These are phyloP conservation scores for Nitzschia sp. DNA, from an alignment of 108 stramenopile species.

Conservation along the genomic window DNA sequence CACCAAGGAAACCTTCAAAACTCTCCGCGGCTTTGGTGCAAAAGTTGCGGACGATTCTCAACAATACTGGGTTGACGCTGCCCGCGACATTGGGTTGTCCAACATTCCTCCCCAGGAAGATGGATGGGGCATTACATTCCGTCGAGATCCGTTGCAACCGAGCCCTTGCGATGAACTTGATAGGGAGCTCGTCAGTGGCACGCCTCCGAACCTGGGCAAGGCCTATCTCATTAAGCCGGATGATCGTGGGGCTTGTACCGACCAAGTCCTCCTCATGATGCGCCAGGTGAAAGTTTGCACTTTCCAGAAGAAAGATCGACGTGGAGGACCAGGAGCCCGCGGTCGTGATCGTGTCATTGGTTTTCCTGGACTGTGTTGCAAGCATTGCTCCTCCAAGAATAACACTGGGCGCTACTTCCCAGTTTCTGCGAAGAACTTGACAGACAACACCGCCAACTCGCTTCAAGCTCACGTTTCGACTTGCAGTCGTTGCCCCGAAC, in stretches of 20 bases:
- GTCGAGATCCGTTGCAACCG: constrained; percentile 63
- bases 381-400: constrained; percentile 52
- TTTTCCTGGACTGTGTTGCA: constrained; percentile 64
- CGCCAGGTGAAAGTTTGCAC: constrained; percentile 78
- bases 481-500: constrained; percentile 66
- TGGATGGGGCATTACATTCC: constrained; percentile 65
- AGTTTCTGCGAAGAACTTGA: constrained; percentile 78
- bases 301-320: constrained; percentile 75
- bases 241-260: constrained; percentile 68
- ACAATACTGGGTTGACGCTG: constrained; percentile 80
- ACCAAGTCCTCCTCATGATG: constrained; percentile 72
- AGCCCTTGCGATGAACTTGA: constrained; percentile 82
- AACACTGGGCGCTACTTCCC: constrained; percentile 83
- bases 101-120: constrained; percentile 35
- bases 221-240: constrained; percentile 49
- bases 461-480: constrained; percentile 59
- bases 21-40: constrained; percentile 64
- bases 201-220: constrained; percentile 26
- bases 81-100: constrained; percentile 69
- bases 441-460: constrained; percentile 78
- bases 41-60: constrained; percentile 66
- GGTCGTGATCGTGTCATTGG: constrained; percentile 69
- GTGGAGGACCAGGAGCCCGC: constrained; percentile 61
- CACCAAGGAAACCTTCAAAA: constrained; percentile 60
- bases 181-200: constrained; percentile 36